A percentile compares a stretch with the other conserved stretches of the same genome.
Evolutionary conservation across 192 early-diverging fungal species (phyloP).

Genomic region (Coemansia sp.): DNA sequence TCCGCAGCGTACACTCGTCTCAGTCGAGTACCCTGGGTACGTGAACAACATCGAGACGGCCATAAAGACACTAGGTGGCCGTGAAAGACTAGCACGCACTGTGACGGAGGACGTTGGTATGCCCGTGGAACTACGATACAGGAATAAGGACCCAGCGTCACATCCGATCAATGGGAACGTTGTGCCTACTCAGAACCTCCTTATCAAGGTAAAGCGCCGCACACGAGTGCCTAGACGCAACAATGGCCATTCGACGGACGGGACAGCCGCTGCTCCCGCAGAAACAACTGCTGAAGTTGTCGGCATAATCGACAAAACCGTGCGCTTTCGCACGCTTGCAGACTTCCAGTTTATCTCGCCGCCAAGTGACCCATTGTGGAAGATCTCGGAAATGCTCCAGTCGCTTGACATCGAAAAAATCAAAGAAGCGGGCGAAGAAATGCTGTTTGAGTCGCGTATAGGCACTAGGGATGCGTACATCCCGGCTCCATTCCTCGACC

Average conservation of each 20-base stretch:
- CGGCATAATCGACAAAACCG: conserved; percentile 45
- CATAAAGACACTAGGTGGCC: conserved; percentile 44
- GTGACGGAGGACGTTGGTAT: conserved; percentile 19
- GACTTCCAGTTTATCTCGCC: conserved; percentile 45
- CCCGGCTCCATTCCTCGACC: conserved; percentile 50
- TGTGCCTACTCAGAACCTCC: conserved; percentile 34
- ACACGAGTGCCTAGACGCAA: conserved; percentile 17
- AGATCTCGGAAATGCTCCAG: conserved; percentile 2
- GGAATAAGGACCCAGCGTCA: conserved; percentile 45
- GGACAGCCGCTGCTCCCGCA: neutral
- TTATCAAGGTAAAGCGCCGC: conserved; percentile 48
- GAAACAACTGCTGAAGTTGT: conserved; percentile 22
- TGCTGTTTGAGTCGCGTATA: conserved; percentile 13
- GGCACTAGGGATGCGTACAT: conserved; percentile 13
- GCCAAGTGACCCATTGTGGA: conserved; percentile 23
- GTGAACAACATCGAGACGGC: conserved; percentile 38
- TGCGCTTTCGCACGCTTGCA: conserved; percentile 47
- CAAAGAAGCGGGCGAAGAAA: conserved; percentile 22
- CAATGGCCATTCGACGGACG: neutral
- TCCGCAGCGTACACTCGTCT: conserved; percentile 26
- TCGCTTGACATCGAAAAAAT: conserved; percentile 29
- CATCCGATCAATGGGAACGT: conserved; percentile 51
- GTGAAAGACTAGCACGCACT: conserved; percentile 32
- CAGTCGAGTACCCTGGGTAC: conserved; percentile 54
- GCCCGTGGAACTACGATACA: conserved; percentile 52